Evolutionary conservation across 2,329 filamentous ascomycete genomes (phyloP).

Genomic region (Lasiodiplodia citricola): DNA sequence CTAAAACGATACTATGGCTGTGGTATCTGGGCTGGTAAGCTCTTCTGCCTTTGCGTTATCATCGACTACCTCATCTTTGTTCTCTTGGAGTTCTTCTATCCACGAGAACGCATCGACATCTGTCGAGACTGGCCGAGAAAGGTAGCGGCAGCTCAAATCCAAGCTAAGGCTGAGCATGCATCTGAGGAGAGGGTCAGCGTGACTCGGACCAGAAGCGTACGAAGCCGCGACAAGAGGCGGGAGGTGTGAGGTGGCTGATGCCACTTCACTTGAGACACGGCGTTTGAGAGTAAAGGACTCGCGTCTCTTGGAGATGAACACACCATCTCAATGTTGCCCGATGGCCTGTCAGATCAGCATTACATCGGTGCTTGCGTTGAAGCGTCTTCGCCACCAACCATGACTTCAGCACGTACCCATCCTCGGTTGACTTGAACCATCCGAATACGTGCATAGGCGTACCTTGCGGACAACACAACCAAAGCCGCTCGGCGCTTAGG

Average conservation of each 20-base stretch:
- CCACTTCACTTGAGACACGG: slow-evolving; percentile 9
- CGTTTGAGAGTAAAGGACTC: neutral
- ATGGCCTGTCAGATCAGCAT: neutral
- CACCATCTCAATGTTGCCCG: neutral
- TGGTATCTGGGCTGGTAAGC: slow-evolving; percentile 96
- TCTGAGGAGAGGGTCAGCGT: neutral
- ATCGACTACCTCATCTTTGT: slow-evolving; percentile 93
- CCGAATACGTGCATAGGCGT: neutral
- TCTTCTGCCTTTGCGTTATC: slow-evolving; percentile 93
- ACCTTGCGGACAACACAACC: neutral
- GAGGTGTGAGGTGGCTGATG: neutral
- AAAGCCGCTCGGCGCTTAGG: neutral
- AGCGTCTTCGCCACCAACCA: neutral
- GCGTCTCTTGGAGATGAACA: neutral
- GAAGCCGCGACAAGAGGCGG: slow-evolving; percentile 15
- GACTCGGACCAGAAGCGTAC: neutral
- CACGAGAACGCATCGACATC: slow-evolving; percentile 83
- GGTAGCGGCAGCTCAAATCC: slow-evolving; percentile 24
- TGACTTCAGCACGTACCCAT: neutral
- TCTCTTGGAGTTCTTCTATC: slow-evolving; percentile 85
- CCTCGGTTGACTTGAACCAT: neutral
- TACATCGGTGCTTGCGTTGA: neutral
- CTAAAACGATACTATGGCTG: slow-evolving; percentile 97
- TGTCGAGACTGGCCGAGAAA: slow-evolving; percentile 93
- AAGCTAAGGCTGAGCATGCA: neutral